phyloP scores from a whole-genome alignment of 75 land plant genomes.

The Cryptomeria japonica region DNA sequence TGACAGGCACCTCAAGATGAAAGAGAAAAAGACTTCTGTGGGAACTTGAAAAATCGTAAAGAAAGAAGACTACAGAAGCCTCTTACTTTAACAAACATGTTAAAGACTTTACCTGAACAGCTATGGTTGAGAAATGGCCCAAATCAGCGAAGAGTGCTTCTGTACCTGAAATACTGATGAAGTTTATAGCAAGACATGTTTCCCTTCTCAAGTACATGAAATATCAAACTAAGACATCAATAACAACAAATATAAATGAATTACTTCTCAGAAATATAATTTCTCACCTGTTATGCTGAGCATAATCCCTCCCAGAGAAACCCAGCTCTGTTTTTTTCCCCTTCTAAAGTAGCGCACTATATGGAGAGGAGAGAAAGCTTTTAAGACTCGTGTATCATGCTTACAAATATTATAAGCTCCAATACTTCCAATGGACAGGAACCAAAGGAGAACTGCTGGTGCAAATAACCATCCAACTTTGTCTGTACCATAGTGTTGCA shows the following conservation, averaged over 20 bases:
- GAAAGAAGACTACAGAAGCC: neutral
- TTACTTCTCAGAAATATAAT: constrained; percentile 2
- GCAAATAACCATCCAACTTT: constrained; percentile 92
- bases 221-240: neutral
- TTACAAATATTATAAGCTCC: constrained; percentile 73
- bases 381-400: constrained; percentile 59
- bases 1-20: neutral
- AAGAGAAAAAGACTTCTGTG: neutral
- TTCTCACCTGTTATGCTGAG: constrained; percentile 83
- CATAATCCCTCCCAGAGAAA: constrained; percentile 89
- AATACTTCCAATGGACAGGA: constrained; percentile 69
- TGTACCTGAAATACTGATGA: constrained; percentile 47
- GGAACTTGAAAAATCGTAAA: neutral
- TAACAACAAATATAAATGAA: neutral
- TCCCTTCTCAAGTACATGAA: neutral
- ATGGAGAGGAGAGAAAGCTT: constrained; percentile 71
- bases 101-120: constrained; percentile 8
- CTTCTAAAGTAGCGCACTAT: constrained; percentile 57
- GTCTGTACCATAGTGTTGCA: constrained; percentile 87
- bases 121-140: constrained; percentile 61
- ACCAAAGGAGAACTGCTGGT: constrained; percentile 82
- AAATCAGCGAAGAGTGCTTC: constrained; percentile 85
- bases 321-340: constrained; percentile 60
- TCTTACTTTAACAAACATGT: neutral
- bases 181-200: constrained; percentile 4